Conservation (phyloP, 1,284 basidiomycete genomes). For the Pseudozyma sp. region DNA sequence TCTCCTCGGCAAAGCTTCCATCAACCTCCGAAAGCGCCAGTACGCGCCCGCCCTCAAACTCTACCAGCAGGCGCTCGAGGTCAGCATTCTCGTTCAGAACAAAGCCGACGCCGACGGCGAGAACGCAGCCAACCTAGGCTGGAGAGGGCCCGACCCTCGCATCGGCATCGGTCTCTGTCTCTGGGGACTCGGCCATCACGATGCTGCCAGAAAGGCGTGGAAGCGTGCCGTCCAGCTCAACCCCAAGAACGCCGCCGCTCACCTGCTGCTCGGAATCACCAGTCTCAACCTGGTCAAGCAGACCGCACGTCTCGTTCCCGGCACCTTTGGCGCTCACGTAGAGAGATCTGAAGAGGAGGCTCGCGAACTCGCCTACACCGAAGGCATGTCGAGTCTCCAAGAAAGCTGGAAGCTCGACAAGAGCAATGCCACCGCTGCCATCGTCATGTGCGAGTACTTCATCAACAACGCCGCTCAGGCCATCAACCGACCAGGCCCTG, state of each 20-base stretch:
- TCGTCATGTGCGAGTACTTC: constrained; percentile 61
- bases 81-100: constrained; percentile 51
- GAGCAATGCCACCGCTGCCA: constrained; percentile 63
- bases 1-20: constrained; percentile 63
- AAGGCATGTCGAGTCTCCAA: constrained; percentile 61
- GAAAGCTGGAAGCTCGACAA: constrained; percentile 66
- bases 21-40: constrained; percentile 58
- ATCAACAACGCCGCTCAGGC: constrained; percentile 51
- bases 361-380: constrained; percentile 59
- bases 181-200: constrained; percentile 59
- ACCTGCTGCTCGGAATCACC: constrained; percentile 64
- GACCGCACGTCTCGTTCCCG: constrained; percentile 44
- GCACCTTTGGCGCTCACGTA: constrained; percentile 56
- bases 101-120: constrained; percentile 42
- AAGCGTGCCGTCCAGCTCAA: constrained; percentile 57
- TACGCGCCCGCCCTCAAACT: constrained; percentile 57
- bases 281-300: constrained; percentile 60
- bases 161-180: constrained; percentile 67
- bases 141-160: constrained; percentile 64
- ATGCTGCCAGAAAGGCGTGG: constrained; percentile 65
- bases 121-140: constrained; percentile 32
- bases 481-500: constrained; percentile 19
- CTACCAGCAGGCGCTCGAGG: constrained; percentile 62
- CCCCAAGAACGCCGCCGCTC: constrained; percentile 44
- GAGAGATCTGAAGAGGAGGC: constrained; percentile 57